Base-by-base conservation (phyloP, 108 stramenopile species). In the Skeletonema menzelii region DNA sequence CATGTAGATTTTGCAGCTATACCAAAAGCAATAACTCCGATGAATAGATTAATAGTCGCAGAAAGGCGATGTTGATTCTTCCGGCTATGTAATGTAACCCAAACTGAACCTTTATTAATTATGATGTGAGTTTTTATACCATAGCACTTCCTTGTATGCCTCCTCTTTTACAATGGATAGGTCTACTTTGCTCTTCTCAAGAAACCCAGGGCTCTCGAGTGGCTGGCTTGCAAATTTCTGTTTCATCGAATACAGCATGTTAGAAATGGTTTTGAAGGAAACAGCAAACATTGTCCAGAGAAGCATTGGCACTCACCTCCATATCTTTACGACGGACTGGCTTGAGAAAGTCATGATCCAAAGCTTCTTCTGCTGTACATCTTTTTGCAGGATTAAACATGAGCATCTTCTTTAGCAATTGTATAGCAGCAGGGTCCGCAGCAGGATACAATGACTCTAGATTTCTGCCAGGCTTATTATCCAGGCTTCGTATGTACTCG, bases 321-420 rank as follows among this genome's bases (percentile, higher is more conserved):
- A 73, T 70, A 35, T 91, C 84, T 74, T 80, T 70, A 24, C 83
- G 68, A 67, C 92, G 77, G n/a, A 94, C 83, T 47, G 82, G 74
- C 63, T 84, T 69, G 12, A 99, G 83, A 71, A 96, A 97, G 8
- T 88, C 85, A 70, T 99, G 98, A 34, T 90, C 85, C 67, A 99
- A 86, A 8, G 98, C 98, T 77, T 99, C 91, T 28, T 87, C 88
- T 7, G 96, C 97, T 17, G 95, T 94, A 57, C 90, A 88, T 20
- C 98, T 85, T 73, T 87, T 77, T 7, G 84, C 82, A 2, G 98
- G 98, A 74, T 99, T 93, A 71, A 99, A 97, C 68, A 89, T 75
- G 19, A 99, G 94, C 98, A 99, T 97, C 27, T 84, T 86, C 37
- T 87, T 75, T 63, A 99, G 69, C 35, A 99, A 84, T 69, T 97